Conservation (phyloP, 108 stramenopile species). For the Chaetoceros tenuissimus region DNA sequence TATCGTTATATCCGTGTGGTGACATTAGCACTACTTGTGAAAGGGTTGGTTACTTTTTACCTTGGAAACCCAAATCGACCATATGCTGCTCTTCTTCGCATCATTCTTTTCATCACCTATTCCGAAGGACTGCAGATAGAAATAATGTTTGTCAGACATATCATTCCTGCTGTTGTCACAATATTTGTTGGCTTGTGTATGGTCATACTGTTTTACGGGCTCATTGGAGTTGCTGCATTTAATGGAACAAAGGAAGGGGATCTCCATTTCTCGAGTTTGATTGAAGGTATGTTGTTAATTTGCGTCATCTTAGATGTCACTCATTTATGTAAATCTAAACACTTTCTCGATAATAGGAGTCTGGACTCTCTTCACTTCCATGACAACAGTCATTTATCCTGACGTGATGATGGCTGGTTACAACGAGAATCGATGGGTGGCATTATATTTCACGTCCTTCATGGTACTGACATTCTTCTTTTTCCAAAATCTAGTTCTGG, state of each 20-base stretch:
- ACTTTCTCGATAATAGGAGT: neutral
- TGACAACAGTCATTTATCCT: slow-evolving; percentile 81
- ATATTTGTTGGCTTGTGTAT: slow-evolving; percentile 35
- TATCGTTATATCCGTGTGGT: slow-evolving; percentile 6
- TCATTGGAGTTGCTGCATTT: slow-evolving; percentile 66
- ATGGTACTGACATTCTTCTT: slow-evolving; percentile 72
- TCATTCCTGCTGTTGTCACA: slow-evolving; percentile 31
- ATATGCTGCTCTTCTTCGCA: neutral
- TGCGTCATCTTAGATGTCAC: neutral
- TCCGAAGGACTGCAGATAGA: slow-evolving; percentile 5
- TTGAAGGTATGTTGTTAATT: slow-evolving; percentile 39
- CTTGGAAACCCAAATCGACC: neutral
- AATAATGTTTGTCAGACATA: slow-evolving; percentile 4
- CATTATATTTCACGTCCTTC: slow-evolving; percentile 57
- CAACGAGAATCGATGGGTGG: slow-evolving; percentile 52
- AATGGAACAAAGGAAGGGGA: slow-evolving; percentile 39
- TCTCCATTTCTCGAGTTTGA: slow-evolving; percentile 46
- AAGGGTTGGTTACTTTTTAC: neutral
- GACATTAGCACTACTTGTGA: neutral
- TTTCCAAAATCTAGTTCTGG: slow-evolving; percentile 71
- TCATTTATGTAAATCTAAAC: neutral
- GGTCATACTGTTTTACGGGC: slow-evolving; percentile 47
- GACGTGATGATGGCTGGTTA: slow-evolving; percentile 78
- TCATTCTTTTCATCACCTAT: slow-evolving; percentile 10
- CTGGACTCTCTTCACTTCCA: slow-evolving; percentile 58